Evolutionary conservation across 495 filamentous ascomycete species (phyloP).

Genomic region (Hypoxylon fragiforme): DNA sequence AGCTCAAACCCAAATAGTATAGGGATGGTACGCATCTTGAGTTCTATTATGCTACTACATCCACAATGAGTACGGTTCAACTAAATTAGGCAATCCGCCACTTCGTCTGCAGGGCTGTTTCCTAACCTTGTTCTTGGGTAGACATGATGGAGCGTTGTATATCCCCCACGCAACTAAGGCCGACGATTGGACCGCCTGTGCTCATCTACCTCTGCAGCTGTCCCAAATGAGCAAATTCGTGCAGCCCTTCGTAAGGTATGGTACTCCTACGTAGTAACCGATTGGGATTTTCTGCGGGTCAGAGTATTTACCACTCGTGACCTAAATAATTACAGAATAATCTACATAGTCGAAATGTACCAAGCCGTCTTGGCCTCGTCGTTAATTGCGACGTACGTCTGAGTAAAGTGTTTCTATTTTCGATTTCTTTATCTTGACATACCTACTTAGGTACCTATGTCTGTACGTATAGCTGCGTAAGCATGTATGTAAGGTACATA

Average conservation of each 20-base stretch:
- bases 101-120: conserved; percentile 26
- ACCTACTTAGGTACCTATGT: conserved; percentile 15
- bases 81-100: conserved; percentile 28
- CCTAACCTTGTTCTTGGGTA: conserved; percentile 14
- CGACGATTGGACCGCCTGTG: conserved; percentile 23
- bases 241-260: conserved; percentile 25
- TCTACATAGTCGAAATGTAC: conserved; percentile 33
- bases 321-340: conserved; percentile 24
- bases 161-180: conserved; percentile 26
- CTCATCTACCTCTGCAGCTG: conserved; percentile 19
- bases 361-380: conserved; percentile 29
- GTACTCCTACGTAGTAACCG: conserved; percentile 29
- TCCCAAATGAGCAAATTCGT: conserved; percentile 30
- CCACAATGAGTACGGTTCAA: conserved; percentile 25
- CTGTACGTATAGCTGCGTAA: too few species aligned
- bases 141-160: conserved; percentile 27
- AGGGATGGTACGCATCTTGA: conserved; percentile 15
- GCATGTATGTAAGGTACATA: too few species aligned
- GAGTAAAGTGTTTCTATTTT: conserved; percentile 1
- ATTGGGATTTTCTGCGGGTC: conserved; percentile 21
- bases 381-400: conserved; percentile 2
- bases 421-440: conserved; percentile 7
- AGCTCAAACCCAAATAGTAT: conserved; percentile 16
- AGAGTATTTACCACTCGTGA: conserved; percentile 35
- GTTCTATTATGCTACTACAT: conserved; percentile 25